Evolutionary conservation across 768 basidiomycete species (phyloP), one percentile per base, ranked within the genome.

Genomic region (Tubosaeta sp.): DNA sequence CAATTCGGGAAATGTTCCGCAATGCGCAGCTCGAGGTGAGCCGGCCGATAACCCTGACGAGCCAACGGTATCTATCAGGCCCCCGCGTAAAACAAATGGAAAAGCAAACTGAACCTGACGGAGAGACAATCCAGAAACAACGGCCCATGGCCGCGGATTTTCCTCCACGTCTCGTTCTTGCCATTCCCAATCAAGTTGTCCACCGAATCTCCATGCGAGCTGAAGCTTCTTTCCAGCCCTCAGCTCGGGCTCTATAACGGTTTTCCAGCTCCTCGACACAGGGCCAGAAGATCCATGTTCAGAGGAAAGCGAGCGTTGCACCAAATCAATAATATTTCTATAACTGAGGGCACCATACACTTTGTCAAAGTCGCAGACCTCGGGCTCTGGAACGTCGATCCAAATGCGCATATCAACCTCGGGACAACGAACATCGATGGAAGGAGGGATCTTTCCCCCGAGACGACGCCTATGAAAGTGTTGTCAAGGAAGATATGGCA

Each of bases 111-210:
- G 55, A 63, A 86, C 93, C 74, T 88, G 82, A 55, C 76, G 76
- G 56, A 90, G 74, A 10, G 88, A 83, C 37, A 95, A 58, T 31
- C 91, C 92, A 55, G 80, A 87, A 10, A 95, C 67, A 3, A 91
- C 81, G 1, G 80, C 78, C 87, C 88, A 93, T 25, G 77, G 75
- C 43, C 93, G 76, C 19, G 67, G 58, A 46, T 78, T 72, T 10
- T 83, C 88, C 32, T 80, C 74, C 0, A 86, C 73, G 58, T 88
- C 86, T 25, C 78, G 72, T n/a, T 83, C 77, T 34, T 84, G 75
- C 79, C 86, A 86, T 26, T 94, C 74, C 95, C 95, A 97, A 62
- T 97, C 94, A 43, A 97, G 65, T 54, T 81, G 79, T 3, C 83
- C 82, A 19, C 76, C 82, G 27, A 76, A 64, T 35, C 88, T 77